A percentile compares a stretch with the other conserved stretches of the same genome.
Evolutionary conservation across 305 asterid genomes (phyloP).

Genomic region (Fraxinus greggii): DNA sequence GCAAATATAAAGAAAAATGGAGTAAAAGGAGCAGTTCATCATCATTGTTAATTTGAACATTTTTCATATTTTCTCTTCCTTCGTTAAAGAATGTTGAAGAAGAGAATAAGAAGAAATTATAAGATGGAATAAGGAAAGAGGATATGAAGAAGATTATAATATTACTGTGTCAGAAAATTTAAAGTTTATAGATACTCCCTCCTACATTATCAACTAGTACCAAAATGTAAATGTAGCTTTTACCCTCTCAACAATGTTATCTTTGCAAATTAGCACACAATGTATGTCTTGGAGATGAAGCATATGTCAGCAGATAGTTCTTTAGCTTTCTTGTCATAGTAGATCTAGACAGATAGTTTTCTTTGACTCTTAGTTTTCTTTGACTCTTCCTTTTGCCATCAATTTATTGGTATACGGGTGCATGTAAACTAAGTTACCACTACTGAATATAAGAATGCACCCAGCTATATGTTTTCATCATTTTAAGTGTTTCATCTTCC

Average conservation of each 20-base stretch:
- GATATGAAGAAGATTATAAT: not conserved
- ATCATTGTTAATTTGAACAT: not conserved
- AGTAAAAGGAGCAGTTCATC: not conserved
- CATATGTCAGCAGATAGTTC: not conserved
- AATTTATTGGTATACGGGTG: not conserved
- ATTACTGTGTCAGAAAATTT: not conserved
- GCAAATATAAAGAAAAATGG: not conserved
- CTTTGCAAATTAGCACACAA: not conserved
- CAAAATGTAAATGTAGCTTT: not conserved
- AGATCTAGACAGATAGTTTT: not conserved
- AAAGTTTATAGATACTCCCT: not conserved
- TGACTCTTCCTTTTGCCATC: not conserved
- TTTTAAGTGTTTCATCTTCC: slow-evolving; percentile 13
- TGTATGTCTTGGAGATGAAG: not conserved
- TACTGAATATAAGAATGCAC: slow-evolving; percentile 2
- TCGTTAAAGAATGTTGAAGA: not conserved
- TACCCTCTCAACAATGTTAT: not conserved
- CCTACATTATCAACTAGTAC: not conserved
- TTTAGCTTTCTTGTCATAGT: not conserved
- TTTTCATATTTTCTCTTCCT: not conserved
- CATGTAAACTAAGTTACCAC: slow-evolving; percentile 3
- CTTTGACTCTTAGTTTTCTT: not conserved
- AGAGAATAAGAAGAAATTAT: not conserved
- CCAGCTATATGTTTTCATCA: slow-evolving; percentile 10
- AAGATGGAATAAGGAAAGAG: not conserved